Conservation (phyloP, 176 grass and related monocot species). For the Oryza glumipatula region DNA sequence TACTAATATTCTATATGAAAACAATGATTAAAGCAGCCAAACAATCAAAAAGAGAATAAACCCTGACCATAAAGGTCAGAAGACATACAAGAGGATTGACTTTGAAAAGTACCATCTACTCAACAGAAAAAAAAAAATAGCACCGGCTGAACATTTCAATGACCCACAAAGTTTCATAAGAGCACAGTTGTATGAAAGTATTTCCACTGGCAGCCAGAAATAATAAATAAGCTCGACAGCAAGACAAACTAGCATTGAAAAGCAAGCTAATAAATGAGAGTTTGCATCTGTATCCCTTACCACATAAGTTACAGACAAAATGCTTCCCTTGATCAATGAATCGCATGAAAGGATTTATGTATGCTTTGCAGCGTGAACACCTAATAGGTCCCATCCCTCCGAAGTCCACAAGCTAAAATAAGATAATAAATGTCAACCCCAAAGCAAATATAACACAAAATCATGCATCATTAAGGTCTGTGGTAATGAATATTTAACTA, state of each 20-base stretch:
- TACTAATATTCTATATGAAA: not conserved
- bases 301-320: slow-evolving; percentile 86
- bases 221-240: not conserved
- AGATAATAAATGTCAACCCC: slow-evolving; percentile 20
- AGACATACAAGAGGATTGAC: not conserved
- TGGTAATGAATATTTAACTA: not conserved
- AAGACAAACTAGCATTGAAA: slow-evolving; percentile 15
- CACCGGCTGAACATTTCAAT: not conserved
- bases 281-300: slow-evolving; percentile 42
- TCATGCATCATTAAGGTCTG: not conserved
- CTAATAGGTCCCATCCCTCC: slow-evolving; percentile 84
- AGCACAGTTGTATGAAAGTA: not conserved
- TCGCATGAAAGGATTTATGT: slow-evolving; percentile 93
- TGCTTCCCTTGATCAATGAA: slow-evolving; percentile 78
- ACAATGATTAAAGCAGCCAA: not conserved
- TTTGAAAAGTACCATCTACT: slow-evolving; percentile 3
- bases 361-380: slow-evolving; percentile 88
- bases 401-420: slow-evolving; percentile 80
- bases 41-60: not conserved
- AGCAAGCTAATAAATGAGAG: slow-evolving; percentile 22
- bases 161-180: not conserved
- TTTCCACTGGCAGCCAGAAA: not conserved
- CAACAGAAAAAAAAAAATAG: not conserved
- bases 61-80: not conserved
- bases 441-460: slow-evolving; percentile 6